phyloP scores from a whole-genome alignment of 768 basidiomycete species.

The Suillus brevipes region DNA sequence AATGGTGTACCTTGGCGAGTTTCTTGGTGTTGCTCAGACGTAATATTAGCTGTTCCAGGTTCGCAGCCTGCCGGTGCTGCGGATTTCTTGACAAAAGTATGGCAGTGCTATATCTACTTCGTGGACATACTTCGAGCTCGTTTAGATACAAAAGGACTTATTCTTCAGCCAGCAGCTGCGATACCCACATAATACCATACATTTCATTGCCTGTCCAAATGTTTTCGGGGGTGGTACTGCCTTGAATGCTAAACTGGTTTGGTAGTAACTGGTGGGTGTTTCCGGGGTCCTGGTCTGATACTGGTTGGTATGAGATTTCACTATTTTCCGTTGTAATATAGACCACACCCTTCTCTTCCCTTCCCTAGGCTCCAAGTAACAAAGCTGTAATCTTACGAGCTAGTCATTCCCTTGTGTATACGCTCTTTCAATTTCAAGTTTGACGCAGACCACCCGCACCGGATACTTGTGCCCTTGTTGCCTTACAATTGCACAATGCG shows the following conservation, averaged over 20 bases:
- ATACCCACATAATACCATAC: constrained; percentile 27
- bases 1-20: constrained; percentile 20
- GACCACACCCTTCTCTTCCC: not conserved
- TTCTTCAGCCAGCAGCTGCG: constrained; percentile 14
- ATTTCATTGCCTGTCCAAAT: not conserved
- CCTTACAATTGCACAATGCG: constrained; percentile 10
- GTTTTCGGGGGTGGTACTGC: not conserved
- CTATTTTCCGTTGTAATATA: constrained; percentile 1
- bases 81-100: constrained; percentile 18
- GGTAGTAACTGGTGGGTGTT: constrained; percentile 13
- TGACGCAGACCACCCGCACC: constrained; percentile 2
- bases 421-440: constrained; percentile 19
- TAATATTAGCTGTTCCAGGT: constrained; percentile 7
- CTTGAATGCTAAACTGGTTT: constrained; percentile 10
- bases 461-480: not conserved
- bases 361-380: not conserved
- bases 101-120: constrained; percentile 18
- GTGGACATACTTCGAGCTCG: constrained; percentile 18
- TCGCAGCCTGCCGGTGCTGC: not conserved
- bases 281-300: not conserved
- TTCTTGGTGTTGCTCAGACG: constrained; percentile 19
- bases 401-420: constrained; percentile 20
- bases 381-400: constrained; percentile 19
- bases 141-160: constrained; percentile 20
- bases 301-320: not conserved